Evolutionary conservation across 2,329 filamentous ascomycete species (phyloP), one percentile per base, ranked within the genome.

Genomic region (Penicillium sp.): DNA sequence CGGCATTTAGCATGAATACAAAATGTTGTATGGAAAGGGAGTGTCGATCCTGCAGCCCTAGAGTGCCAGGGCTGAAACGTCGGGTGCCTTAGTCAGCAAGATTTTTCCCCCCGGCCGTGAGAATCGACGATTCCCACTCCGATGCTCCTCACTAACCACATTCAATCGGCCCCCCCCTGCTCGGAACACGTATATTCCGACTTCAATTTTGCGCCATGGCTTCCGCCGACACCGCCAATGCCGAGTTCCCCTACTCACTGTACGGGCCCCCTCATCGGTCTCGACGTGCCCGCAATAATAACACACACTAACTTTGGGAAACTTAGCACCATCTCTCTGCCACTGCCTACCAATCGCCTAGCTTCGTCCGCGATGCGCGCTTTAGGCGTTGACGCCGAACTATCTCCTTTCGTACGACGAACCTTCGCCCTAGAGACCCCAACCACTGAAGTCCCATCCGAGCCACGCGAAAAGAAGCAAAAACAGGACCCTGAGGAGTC

Each of bases 311-410:
- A 66, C 43, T 7, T 38, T 31, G 38, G 7, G 56, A 54, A 32
- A 13, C 16, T 40, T 68, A 92, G 90, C 67, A 85, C 83, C 56
- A 83, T 96, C 59, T 81, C 86, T 65, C 82, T 94, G 55, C 93
- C 94, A 43, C 89, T 97, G 70, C 92, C 92, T 18, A 90, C 87
- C 39, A 73, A 86, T 34, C 88, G 90, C 58, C 86, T 97, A 44
- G 92, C 93, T 49, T 82, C 81, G 44, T 86, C 89, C 45, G 92
- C 93, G 42, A 82, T 90, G 34, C 83, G 84, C 64, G 85, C 91
- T 38, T 82, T 97, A 42, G 81, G 87, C 55, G 92, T 97, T 64
- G 94, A 99, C 75, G 83, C 87, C 58, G 94, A 99, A 72, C 83
- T 97, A 47, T 97, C 93, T 1, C 85, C 89, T 13, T 83, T 94